phyloP scores from a whole-genome alignment of 495 filamentous ascomycete genomes.

The Talaromyces adpressus region DNA sequence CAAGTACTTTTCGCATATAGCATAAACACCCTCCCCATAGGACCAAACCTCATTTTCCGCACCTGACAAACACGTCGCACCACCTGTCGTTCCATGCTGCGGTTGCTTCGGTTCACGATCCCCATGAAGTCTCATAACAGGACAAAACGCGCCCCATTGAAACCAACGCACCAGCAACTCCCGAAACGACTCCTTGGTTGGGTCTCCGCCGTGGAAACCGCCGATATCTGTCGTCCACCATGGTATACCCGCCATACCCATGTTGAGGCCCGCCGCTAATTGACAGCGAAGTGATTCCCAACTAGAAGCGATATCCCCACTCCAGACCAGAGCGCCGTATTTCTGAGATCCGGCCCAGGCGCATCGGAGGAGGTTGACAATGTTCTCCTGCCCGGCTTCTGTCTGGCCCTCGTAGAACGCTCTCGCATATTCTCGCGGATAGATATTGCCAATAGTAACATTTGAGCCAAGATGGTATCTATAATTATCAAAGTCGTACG shows the following conservation, averaged over 20 bases:
- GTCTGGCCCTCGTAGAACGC: slow-evolving; percentile 51
- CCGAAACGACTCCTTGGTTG: slow-evolving; percentile 42
- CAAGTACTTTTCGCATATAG: slow-evolving; percentile 50
- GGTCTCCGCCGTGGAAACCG: slow-evolving; percentile 52
- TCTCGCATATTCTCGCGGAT: slow-evolving; percentile 45
- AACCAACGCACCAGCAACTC: slow-evolving; percentile 57
- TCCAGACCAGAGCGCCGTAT: slow-evolving; percentile 55
- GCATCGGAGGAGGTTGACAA: slow-evolving; percentile 52
- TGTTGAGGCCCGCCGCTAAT: slow-evolving; percentile 49
- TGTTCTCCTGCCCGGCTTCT: slow-evolving; percentile 35
- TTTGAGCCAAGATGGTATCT: slow-evolving; percentile 48
- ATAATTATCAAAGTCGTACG: slow-evolving; percentile 54
- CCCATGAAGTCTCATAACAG: slow-evolving; percentile 53
- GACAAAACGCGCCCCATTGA: slow-evolving; percentile 54
- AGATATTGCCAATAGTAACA: slow-evolving; percentile 48
- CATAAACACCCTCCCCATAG: slow-evolving; percentile 48
- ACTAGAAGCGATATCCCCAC: slow-evolving; percentile 50
- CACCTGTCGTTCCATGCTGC: slow-evolving; percentile 24
- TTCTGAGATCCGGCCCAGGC: slow-evolving; percentile 54
- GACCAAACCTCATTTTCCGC: slow-evolving; percentile 54
- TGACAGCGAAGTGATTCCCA: slow-evolving; percentile 49
- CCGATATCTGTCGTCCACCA: slow-evolving; percentile 59
- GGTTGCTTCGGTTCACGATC: slow-evolving; percentile 47
- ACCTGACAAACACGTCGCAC: slow-evolving; percentile 26
- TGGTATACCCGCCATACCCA: slow-evolving; percentile 49